Conservation (phyloP, 148 eudicot genomes). For the Gaultheria prostrata region DNA sequence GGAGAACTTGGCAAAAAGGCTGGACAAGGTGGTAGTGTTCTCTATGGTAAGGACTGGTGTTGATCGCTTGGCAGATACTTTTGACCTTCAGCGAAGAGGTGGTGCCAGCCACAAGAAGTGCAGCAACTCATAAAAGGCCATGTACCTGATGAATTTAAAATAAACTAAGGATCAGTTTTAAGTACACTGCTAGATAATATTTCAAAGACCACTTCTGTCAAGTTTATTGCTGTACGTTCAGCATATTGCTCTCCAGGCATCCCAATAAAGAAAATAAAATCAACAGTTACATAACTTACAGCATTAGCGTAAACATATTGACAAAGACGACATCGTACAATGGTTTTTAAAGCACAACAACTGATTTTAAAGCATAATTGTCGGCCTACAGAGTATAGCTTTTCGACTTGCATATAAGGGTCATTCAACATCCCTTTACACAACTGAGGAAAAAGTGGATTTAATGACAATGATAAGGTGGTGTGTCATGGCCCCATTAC, state of each 20-base stretch:
- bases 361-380: neutral
- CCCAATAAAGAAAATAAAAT: neutral
- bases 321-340: neutral
- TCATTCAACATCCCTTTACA: neutral
- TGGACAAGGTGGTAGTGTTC: conserved; percentile 60
- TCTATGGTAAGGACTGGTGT: conserved; percentile 56
- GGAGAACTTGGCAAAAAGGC: conserved; percentile 66
- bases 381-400: neutral
- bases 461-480: neutral
- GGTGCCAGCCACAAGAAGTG: conserved; percentile 77
- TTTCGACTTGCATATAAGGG: neutral
- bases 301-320: neutral
- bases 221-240: neutral
- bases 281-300: neutral
- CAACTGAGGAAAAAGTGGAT: neutral
- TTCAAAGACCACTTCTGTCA: neutral
- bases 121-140: conserved; percentile 86
- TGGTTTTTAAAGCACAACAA: neutral
- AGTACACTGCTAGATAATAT: neutral
- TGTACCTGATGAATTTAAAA: conserved; percentile 55
- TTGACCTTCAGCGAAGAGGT: conserved; percentile 72
- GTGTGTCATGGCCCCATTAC: neutral
- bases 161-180: conserved; percentile 15
- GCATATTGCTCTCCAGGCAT: neutral
- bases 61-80: conserved; percentile 63